Base-by-base conservation (phyloP, 768 basidiomycete genomes). In the Tulasnella sp. region DNA sequence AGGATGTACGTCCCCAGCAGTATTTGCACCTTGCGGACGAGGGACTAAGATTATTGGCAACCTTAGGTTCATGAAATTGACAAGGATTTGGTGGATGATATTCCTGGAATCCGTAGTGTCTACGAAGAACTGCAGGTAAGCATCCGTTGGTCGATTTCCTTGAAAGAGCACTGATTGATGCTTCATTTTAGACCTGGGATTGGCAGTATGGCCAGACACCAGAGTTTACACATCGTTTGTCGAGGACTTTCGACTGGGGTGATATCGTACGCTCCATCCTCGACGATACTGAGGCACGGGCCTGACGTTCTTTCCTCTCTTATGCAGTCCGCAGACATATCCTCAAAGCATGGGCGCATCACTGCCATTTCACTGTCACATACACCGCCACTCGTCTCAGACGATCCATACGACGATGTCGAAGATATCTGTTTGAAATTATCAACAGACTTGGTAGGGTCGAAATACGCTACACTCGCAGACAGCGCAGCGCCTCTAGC, bases 181-280 rank as follows among this genome's bases (percentile, higher is more conserved):
- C 44, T 23, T 2, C n/a, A 29, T 16, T n/a, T 16, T 73, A 96
- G 96, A 91, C 88, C 44, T 98, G 98, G 98, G 88, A 94, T 29
- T 99, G 96, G 95, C 86, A 88, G 18, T 98, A 90, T 81, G 97
- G 96, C 0, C 93, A 96, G 82, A 97, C 96, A 0, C 96, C 96
- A 57, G 93, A 97, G 82, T 99, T 99, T 83, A 91, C 90, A 9
- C 93, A 94, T 81, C 86, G 85, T 3, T 57, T 90, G 7, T 70
- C 83, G 40, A 83, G 82, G 5, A 76, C 80, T 23, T 86, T 89
- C 69, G 70, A 81, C 18, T 87, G 87, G 83, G 87, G 86, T 13
- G 75, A 81, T 6, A 77, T 87, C 32, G 88, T 88, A 80, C 81
- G 87, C 48, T 70, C 70, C 42, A 40, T 70, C 69, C 51, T 26